A percentile compares a stretch with the other conserved stretches of the same genome.
phyloP scores from a whole-genome alignment of 371 early-diverging fungal genomes.

The Lichtheimia hyalospora region DNA sequence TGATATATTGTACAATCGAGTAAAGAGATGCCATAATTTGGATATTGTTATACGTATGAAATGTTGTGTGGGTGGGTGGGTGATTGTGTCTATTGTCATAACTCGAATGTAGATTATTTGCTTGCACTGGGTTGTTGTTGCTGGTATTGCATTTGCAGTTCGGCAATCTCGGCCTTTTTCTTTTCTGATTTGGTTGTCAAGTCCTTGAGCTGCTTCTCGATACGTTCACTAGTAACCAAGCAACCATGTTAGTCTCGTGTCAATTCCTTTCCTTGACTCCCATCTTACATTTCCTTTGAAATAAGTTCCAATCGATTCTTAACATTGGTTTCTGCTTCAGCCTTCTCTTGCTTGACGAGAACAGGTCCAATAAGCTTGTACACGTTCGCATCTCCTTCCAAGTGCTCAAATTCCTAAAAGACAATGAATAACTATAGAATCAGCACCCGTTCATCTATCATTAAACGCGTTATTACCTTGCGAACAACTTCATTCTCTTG shows the following conservation, averaged over 20 bases:
- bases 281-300: constrained; percentile 77
- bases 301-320: constrained; percentile 94
- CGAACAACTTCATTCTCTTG: constrained; percentile 93
- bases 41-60: too few relatives aligned
- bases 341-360: constrained; percentile 87
- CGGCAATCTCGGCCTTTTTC: constrained; percentile 25
- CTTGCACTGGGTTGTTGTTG: background rate
- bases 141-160: constrained; percentile 26
- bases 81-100: too few relatives aligned
- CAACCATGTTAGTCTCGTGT: too few relatives aligned
- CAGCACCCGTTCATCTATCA: background rate
- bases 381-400: constrained; percentile 81
- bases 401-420: constrained; percentile 78
- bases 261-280: too few relatives aligned
- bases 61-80: too few relatives aligned
- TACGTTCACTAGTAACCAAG: constrained; percentile 63
- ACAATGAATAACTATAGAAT: background rate
- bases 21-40: too few relatives aligned
- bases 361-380: constrained; percentile 97
- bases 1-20: too few relatives aligned
- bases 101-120: too few relatives aligned
- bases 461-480: constrained; percentile 46
- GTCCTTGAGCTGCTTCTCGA: constrained; percentile 73
- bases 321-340: constrained; percentile 87
- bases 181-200: constrained; percentile 20